Conservation (phyloP, 1,284 basidiomycete species). For the Jaminaea rosea region DNA sequence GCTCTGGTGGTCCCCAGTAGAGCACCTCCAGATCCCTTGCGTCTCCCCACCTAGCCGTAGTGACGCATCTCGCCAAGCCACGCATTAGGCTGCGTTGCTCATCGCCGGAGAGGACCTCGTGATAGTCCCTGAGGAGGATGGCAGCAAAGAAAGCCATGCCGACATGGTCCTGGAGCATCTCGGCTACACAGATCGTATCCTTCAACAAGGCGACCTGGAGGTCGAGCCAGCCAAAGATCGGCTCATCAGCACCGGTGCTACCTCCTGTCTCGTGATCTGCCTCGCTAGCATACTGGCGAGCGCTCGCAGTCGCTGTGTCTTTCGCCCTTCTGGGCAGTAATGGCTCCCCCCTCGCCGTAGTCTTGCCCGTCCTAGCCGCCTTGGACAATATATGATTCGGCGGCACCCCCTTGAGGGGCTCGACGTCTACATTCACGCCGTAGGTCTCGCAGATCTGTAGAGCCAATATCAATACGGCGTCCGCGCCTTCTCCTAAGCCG, state of each 20-base stretch:
- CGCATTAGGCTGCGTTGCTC: conserved; percentile 39
- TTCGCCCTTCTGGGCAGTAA: conserved; percentile 1
- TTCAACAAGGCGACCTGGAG: conserved; percentile 81
- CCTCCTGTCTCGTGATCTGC: neutral
- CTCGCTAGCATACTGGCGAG: conserved; percentile 2
- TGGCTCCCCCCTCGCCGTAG: neutral
- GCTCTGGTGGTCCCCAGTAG: conserved; percentile 51
- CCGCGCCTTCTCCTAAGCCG: conserved; percentile 15
- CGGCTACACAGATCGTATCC: conserved; percentile 79
- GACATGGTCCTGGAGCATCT: conserved; percentile 72
- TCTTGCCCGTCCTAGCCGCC: neutral
- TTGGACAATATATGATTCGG: conserved; percentile 26
- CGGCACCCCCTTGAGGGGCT: conserved; percentile 26
- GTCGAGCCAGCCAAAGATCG: conserved; percentile 75
- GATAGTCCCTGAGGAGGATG: conserved; percentile 23
- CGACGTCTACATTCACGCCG: conserved; percentile 36
- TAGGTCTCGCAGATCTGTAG: conserved; percentile 41
- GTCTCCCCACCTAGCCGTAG: conserved; percentile 18
- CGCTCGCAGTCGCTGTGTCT: neutral
- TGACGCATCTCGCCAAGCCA: conserved; percentile 19
- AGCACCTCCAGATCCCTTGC: conserved; percentile 29
- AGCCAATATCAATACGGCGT: conserved; percentile 40
- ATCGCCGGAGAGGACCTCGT: conserved; percentile 17
- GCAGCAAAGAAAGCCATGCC: conserved; percentile 22
- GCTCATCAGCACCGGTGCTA: neutral